phyloP scores from a whole-genome alignment of 495 filamentous ascomycete species.

The Pyronema domesticum region DNA sequence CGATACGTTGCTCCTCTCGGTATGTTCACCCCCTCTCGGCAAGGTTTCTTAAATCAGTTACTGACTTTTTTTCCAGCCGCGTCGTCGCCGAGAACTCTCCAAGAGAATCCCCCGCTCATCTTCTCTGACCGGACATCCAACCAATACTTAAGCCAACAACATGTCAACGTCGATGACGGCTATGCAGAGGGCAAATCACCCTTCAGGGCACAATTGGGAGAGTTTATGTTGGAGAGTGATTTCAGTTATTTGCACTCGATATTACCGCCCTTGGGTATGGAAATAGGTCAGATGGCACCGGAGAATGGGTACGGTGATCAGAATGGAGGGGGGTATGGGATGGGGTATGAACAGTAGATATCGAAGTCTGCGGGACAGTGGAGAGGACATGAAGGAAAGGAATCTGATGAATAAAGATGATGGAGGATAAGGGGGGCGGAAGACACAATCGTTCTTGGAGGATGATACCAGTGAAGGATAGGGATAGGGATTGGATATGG shows the following conservation, averaged over 20 bases:
- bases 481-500: no score
- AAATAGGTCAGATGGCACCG: constrained; percentile 1
- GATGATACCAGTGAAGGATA: no score
- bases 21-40: not conserved
- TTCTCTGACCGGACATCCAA: not conserved
- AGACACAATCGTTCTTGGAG: no score
- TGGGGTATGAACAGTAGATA: not conserved
- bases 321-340: not conserved
- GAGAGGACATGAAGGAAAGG: no score
- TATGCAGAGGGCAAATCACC: constrained; percentile 12
- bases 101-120: constrained; percentile 4
- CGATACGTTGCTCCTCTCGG: constrained; percentile 22
- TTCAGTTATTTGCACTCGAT: constrained; percentile 23
- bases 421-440: no score
- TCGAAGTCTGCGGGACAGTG: not conserved
- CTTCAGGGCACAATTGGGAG: constrained; percentile 28
- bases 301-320: not conserved
- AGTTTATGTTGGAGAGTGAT: constrained; percentile 32
- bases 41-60: not conserved
- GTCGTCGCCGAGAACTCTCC: constrained; percentile 8
- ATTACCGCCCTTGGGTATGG: constrained; percentile 16
- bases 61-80: not conserved
- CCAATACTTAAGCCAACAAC: not conserved
- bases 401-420: no score
- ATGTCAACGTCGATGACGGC: not conserved